phyloP scores from a whole-genome alignment of 805 yeast genomes.

The Candida incommunis region DNA sequence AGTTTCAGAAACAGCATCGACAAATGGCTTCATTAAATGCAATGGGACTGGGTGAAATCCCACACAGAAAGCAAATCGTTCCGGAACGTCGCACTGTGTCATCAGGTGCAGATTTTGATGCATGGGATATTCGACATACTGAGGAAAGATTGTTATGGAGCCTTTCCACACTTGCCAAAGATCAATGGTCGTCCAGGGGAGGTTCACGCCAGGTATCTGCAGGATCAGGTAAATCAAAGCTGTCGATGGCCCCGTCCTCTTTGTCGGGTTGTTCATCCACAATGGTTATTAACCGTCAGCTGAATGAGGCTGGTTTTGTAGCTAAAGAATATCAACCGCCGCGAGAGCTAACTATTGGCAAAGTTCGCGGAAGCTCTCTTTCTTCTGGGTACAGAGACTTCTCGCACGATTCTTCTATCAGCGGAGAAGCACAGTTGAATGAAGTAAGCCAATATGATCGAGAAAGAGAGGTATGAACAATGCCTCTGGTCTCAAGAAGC shows the following conservation, averaged over 20 bases:
- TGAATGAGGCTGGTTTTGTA: neutral
- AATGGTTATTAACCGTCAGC: neutral
- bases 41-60: neutral
- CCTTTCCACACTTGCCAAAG: neutral
- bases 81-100: neutral
- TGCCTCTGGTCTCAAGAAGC: too few relatives aligned
- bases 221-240: neutral
- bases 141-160: neutral
- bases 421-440: neutral
- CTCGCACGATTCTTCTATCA: neutral
- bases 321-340: slow-evolving; percentile 1
- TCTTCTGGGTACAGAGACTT: neutral
- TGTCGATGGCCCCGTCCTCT: neutral
- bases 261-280: neutral
- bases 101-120: neutral
- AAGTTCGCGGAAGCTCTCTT: neutral
- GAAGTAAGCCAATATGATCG: neutral
- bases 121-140: neutral
- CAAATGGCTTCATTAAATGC: neutral
- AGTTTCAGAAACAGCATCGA: neutral
- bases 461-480: too few relatives aligned
- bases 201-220: neutral
- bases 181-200: neutral
- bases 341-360: neutral
- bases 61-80: neutral